Conservation (phyloP, 306 rosid genomes). For the Ochetophila trinervis region DNA sequence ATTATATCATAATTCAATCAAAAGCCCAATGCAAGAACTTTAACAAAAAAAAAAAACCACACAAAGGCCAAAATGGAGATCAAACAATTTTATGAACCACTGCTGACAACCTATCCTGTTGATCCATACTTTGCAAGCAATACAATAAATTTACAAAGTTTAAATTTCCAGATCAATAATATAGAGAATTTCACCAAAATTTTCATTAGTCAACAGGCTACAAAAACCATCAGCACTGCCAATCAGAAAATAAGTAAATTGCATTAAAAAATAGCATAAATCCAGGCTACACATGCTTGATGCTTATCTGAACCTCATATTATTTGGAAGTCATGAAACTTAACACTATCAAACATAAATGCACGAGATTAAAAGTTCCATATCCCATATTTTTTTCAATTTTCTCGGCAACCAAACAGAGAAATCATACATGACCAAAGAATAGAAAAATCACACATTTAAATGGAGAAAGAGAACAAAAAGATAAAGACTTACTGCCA, state of each 20-base stretch:
- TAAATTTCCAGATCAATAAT: constrained; percentile 20
- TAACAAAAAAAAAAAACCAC: no score
- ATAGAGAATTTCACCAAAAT: background rate
- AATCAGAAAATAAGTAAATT: constrained; percentile 2
- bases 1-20: constrained; percentile 14
- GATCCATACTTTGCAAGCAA: constrained; percentile 7
- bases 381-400: constrained; percentile 1
- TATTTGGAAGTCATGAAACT: background rate
- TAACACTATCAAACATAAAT: constrained; percentile 15
- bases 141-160: constrained; percentile 13
- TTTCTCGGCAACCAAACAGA: constrained; percentile 29
- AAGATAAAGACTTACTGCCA: constrained; percentile 56
- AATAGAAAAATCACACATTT: background rate
- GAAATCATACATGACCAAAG: constrained; percentile 12
- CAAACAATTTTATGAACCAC: background rate
- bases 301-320: background rate
- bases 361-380: constrained; percentile 20
- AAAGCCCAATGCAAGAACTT: constrained; percentile 8
- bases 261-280: background rate
- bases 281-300: background rate
- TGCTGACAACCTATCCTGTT: background rate
- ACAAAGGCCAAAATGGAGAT: constrained; percentile 20
- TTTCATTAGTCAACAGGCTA: constrained; percentile 9
- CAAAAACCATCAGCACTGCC: constrained; percentile 10
- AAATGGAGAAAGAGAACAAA: background rate